Percentiles rank a stretch among this genome's conserved stretches.
Evolutionary conservation across 2,329 filamentous ascomycete species (phyloP).

Genomic region (Chaetomium sp.): DNA sequence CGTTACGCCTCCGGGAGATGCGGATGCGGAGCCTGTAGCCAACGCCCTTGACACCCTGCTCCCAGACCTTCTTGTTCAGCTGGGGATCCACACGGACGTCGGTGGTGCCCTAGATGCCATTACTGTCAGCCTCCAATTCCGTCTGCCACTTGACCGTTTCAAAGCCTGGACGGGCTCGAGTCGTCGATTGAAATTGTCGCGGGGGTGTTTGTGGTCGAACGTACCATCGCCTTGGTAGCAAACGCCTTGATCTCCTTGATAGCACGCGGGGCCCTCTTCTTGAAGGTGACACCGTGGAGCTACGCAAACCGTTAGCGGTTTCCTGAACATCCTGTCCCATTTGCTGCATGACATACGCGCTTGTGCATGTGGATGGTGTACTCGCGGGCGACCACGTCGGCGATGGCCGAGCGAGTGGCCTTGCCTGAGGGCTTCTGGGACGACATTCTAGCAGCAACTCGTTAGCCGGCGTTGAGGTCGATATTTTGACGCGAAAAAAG

Average conservation of each 20-base stretch:
- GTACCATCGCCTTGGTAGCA: constrained; percentile 93
- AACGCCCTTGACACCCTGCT: constrained; percentile 97
- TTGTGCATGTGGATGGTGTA: constrained; percentile 99
- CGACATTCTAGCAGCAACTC: constrained; percentile 61
- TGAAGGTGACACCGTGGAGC: constrained; percentile 98
- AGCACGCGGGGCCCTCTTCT: constrained; percentile 97
- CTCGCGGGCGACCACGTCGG: constrained; percentile 98
- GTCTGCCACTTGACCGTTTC: neutral
- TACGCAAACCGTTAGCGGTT: constrained; percentile 51
- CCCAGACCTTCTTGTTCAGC: constrained; percentile 99
- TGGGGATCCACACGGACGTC: constrained; percentile 98
- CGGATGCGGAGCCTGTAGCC: constrained; percentile 96
- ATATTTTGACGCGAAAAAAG: neutral
- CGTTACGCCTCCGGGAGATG: constrained; percentile 99
- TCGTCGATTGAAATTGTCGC: constrained; percentile 12
- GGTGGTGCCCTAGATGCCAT: constrained; percentile 72
- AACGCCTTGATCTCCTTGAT: constrained; percentile 99
- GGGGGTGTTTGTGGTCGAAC: constrained; percentile 40
- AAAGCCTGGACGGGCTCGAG: neutral
- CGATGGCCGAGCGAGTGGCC: constrained; percentile 84
- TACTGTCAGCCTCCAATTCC: constrained; percentile 29
- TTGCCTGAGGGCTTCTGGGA: constrained; percentile 65
- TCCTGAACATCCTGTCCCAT: constrained; percentile 23
- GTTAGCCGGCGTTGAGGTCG: constrained; percentile 36
- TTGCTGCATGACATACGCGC: constrained; percentile 70